phyloP scores from a whole-genome alignment of 306 rosid genomes.

The Malus fusca region DNA sequence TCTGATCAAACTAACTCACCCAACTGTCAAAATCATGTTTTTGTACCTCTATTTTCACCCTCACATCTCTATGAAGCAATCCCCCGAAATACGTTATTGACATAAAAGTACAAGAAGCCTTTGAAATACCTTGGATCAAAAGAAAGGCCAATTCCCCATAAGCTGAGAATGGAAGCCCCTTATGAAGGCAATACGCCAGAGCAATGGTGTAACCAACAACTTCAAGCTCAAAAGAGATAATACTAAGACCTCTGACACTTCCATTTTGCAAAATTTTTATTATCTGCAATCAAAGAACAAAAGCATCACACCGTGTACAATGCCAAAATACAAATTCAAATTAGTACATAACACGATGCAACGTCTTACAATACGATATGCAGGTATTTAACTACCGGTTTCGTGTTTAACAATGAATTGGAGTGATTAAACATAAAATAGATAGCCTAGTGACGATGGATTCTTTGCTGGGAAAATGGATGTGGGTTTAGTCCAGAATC shows the following conservation, averaged over 20 bases:
- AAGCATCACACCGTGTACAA: not conserved
- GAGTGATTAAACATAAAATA: not conserved
- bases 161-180: constrained; percentile 91
- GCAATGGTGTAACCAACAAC: constrained; percentile 81
- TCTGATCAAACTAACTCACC: not conserved
- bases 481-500: not conserved
- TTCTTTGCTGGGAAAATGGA: not conserved
- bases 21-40: not conserved
- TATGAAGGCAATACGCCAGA: constrained; percentile 84
- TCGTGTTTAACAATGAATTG: not conserved
- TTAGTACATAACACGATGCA: not conserved
- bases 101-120: not conserved
- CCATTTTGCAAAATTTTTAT: constrained; percentile 56
- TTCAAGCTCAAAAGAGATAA: constrained; percentile 79
- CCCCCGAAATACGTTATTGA: not conserved
- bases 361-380: not conserved
- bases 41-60: not conserved
- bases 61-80: not conserved
- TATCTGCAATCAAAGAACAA: constrained; percentile 40
- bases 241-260: constrained; percentile 86
- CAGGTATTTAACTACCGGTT: not conserved
- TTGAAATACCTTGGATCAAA: constrained; percentile 62
- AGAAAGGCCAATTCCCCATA: constrained; percentile 86
- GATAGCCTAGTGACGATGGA: not conserved
- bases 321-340: not conserved